phyloP scores from a whole-genome alignment of 495 filamentous ascomycete species.

The Neurospora sp. region DNA sequence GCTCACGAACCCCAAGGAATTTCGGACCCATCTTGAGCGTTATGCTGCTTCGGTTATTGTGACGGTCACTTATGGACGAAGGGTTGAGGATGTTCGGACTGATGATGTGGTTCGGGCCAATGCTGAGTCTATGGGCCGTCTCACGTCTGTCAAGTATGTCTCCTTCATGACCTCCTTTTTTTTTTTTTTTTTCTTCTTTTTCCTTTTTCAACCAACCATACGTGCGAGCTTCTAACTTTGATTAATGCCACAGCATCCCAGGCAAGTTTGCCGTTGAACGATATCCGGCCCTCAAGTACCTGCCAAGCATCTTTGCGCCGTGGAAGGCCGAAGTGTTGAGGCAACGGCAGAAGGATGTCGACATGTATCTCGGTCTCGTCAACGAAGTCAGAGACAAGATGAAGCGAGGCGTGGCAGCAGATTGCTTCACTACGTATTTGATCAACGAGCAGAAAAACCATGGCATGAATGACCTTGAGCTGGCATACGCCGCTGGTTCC shows the following conservation, averaged over 20 bases:
- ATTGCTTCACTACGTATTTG: conserved; percentile 41
- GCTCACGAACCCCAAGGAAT: conserved; percentile 20
- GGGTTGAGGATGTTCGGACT: conserved; percentile 44
- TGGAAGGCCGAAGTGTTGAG: conserved; percentile 47
- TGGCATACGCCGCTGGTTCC: conserved; percentile 46
- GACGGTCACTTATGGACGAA: conserved; percentile 47
- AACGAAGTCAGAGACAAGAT: conserved; percentile 24
- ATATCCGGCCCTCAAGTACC: conserved; percentile 43
- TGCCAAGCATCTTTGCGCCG: conserved; percentile 44
- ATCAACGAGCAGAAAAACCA: conserved; percentile 36
- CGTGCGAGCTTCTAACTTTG: background rate
- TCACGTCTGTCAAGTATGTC: conserved; percentile 43
- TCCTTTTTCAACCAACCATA: background rate
- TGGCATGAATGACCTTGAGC: conserved; percentile 42
- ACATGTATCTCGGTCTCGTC: conserved; percentile 41
- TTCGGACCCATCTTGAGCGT: conserved; percentile 35
- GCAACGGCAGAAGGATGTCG: conserved; percentile 40
- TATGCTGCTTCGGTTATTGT: conserved; percentile 51
- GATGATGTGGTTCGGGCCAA: conserved; percentile 43
- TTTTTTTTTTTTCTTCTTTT: no score
- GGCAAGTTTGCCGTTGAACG: conserved; percentile 49
- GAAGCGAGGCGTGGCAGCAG: conserved; percentile 26
- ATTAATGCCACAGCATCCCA: conserved; percentile 29
- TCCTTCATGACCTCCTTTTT: no score
- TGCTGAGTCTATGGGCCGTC: conserved; percentile 45